phyloP scores from a whole-genome alignment of 148 eudicot genomes.

The Arctostaphylos glauca region DNA sequence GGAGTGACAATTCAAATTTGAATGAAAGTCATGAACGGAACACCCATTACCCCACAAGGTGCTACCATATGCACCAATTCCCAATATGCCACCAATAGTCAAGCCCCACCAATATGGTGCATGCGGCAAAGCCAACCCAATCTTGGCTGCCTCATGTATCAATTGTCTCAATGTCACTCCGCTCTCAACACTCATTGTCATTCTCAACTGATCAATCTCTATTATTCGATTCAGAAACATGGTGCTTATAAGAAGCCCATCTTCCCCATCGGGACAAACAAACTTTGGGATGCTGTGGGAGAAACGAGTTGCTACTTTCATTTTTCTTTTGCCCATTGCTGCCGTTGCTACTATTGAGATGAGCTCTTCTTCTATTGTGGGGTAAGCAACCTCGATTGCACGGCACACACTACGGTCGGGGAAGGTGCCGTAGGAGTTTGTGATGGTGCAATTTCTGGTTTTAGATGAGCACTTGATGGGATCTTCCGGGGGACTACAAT shows the following conservation, averaged over 20 bases:
- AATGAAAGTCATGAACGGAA: constrained; percentile 59
- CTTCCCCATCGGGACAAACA: constrained; percentile 55
- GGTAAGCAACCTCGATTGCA: constrained; percentile 47
- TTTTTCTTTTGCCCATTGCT: constrained; percentile 34
- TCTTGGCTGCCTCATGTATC: constrained; percentile 54
- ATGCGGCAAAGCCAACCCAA: constrained; percentile 54
- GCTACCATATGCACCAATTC: constrained; percentile 87
- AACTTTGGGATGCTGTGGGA: constrained; percentile 66
- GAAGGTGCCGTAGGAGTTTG: constrained; percentile 66
- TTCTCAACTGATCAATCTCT: constrained; percentile 19
- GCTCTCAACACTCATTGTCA: constrained; percentile 46
- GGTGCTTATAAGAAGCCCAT: constrained; percentile 71
- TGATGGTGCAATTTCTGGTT: constrained; percentile 45
- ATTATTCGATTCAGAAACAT: constrained; percentile 37
- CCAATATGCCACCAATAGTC: constrained; percentile 65
- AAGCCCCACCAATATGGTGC: constrained; percentile 86
- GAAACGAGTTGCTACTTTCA: constrained; percentile 58
- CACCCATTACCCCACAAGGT: constrained; percentile 67
- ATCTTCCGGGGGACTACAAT: constrained; percentile 52
- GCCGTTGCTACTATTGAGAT: constrained; percentile 44
- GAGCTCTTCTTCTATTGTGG: constrained; percentile 55
- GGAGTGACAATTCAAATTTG: constrained; percentile 56
- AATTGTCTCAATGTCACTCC: constrained; percentile 56
- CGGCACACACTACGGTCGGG: constrained; percentile 57
- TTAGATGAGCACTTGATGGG: constrained; percentile 46